Conservation (phyloP, 768 basidiomycete genomes). For the Rhodotorula diobovata region DNA sequence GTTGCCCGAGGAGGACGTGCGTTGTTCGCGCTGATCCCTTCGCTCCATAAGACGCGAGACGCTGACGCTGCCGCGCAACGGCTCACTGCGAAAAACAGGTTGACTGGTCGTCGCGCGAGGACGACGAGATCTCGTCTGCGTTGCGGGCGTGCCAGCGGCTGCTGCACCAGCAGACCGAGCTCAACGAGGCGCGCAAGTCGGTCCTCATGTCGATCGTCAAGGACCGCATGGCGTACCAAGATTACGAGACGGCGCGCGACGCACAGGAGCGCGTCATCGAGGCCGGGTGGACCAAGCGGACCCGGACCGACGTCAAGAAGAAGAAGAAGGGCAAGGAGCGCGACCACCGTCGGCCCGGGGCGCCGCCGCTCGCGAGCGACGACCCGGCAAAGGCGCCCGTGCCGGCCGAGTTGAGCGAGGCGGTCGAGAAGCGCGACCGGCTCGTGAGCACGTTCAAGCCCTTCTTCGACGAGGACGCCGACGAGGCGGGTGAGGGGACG, state of each 20-base stretch:
- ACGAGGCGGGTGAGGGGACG: not conserved
- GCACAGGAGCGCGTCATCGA: conserved; percentile 80
- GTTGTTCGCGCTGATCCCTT: conserved; percentile 7
- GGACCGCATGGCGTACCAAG: conserved; percentile 83
- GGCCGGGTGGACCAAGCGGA: conserved; percentile 67
- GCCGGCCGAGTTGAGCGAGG: conserved; percentile 62
- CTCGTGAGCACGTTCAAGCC: conserved; percentile 74
- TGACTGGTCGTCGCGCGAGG: conserved; percentile 56
- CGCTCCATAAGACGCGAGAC: not conserved
- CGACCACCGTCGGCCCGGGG: conserved; percentile 45
- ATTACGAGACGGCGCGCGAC: conserved; percentile 79
- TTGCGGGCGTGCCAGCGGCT: conserved; percentile 82
- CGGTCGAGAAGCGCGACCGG: conserved; percentile 68
- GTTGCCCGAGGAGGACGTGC: conserved; percentile 47
- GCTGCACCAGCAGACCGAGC: conserved; percentile 66
- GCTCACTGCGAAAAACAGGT: conserved; percentile 49
- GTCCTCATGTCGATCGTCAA: conserved; percentile 71
- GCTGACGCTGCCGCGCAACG: conserved; percentile 48
- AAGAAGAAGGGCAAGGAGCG: conserved; percentile 58
- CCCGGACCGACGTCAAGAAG: conserved; percentile 60
- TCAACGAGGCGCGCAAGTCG: conserved; percentile 76
- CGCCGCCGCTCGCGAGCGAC: conserved; percentile 7
- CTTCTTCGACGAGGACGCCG: conserved; percentile 67
- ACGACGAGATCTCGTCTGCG: conserved; percentile 84
- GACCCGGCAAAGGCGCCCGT: conserved; percentile 59